Evolutionary conservation across 805 yeast genomes (phyloP), one percentile per base, ranked within the genome.

Genomic region (Nakazawaea molendinolei): DNA sequence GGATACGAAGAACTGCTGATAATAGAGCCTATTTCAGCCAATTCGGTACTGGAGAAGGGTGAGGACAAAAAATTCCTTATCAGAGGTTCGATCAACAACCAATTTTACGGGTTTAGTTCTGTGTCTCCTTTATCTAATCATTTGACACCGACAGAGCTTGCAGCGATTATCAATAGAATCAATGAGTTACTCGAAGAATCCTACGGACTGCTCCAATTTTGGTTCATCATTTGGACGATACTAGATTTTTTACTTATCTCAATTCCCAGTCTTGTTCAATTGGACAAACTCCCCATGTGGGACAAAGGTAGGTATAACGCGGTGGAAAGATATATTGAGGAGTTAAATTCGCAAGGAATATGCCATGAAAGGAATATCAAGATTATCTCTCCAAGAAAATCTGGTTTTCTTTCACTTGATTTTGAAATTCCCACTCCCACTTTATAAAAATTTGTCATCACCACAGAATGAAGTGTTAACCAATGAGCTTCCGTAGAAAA

Each of bases 1-100:
- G 89, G 89, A 0, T 43, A 31, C 2, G 87, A 81, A 46, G 74
- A 78, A 2, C 86, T 79, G 3, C 84, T 84, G 0, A 51, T 74
- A n/a, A 18, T 33, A 2, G 50, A 45, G n/a, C 46, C 41, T 2
- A 24, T 27, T 36, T 41, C n/a, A 16, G 29, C 5, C 26, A 17
- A 18, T 18, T 33, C 23, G 5, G 39, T 23, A 9, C 8, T 13
- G 12, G 28, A n/a, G 5, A 31, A 22, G 16, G 29, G 23, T 16
- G 14, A 21, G 16, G 32, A 34, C 17, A 37, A 29, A 12, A 25
- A 31, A 2, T 73, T 69, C 45, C 48, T 44, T 1, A 61, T 69
- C 0, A 48, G 44, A 7, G 78, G 77, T 0, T 33, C 42, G 8
- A 5, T 18, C 7, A 53, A 64, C 17, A 67, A 59, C 3, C 66